Evolutionary conservation across 164 flowering plant genomes (phyloP).

Genomic region (Nymphaea colorata): DNA sequence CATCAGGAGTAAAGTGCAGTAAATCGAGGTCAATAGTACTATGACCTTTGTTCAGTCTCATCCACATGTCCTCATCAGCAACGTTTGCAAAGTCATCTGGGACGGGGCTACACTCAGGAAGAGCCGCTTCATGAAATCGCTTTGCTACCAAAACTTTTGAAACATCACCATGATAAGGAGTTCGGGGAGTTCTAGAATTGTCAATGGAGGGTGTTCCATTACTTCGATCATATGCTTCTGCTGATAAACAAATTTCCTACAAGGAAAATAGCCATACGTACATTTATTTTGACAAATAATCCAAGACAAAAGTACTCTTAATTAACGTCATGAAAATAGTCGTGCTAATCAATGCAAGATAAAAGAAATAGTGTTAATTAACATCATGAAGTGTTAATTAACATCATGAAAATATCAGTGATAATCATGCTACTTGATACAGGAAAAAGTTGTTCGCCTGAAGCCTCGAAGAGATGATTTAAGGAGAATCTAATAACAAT

Average conservation of each 20-base stretch:
- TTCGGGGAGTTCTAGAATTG: constrained; percentile 49
- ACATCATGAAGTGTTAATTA: too few relatives aligned
- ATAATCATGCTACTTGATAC: too few relatives aligned
- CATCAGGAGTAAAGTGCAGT: constrained; percentile 59
- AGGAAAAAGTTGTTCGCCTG: too few relatives aligned
- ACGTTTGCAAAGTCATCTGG: constrained; percentile 56
- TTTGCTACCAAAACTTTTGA: constrained; percentile 58
- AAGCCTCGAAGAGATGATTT: too few relatives aligned
- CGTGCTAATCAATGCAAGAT: too few relatives aligned
- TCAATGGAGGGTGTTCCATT: constrained; percentile 25
- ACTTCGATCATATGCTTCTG: constrained; percentile 28
- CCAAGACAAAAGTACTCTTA: background rate
- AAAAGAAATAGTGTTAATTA: too few relatives aligned
- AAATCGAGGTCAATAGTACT: constrained; percentile 66
- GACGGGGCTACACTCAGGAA: constrained; percentile 69
- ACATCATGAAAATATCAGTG: too few relatives aligned
- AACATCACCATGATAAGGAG: constrained; percentile 25
- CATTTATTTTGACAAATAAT: background rate
- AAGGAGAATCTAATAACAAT: too few relatives aligned
- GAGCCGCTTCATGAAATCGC: constrained; percentile 41
- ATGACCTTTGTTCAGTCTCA: constrained; percentile 76
- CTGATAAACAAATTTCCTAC: background rate
- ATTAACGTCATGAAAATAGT: too few relatives aligned
- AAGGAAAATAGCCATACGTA: background rate
- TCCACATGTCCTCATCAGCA: constrained; percentile 95